Conservation (phyloP, 1,139 yeast species). For the Geotrichum restrictum region DNA sequence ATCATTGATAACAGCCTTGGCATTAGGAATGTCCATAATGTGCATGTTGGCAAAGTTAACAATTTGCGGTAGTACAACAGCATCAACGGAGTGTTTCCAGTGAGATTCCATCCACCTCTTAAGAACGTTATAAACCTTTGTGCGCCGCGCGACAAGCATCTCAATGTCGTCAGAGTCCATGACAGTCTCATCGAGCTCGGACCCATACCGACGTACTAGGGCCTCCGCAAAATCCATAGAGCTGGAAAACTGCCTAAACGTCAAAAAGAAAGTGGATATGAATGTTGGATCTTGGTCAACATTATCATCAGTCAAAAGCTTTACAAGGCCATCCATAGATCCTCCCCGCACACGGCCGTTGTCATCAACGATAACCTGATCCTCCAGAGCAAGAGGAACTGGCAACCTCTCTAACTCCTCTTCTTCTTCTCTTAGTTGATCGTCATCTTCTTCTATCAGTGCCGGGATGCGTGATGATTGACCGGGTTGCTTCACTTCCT, state of each 20-base stretch:
- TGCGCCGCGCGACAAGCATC: constrained; percentile 57
- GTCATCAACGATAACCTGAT: constrained; percentile 43
- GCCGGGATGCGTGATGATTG: constrained; percentile 2
- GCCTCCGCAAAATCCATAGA: constrained; percentile 68
- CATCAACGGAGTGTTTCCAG: constrained; percentile 69
- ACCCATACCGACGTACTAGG: constrained; percentile 62
- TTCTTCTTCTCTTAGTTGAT: not conserved
- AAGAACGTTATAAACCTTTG: constrained; percentile 62
- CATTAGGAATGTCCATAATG: constrained; percentile 26
- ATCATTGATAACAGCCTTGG: constrained; percentile 30
- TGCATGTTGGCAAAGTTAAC: constrained; percentile 69
- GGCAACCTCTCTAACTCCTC: constrained; percentile 8
- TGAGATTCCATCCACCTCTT: constrained; percentile 84
- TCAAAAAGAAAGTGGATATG: constrained; percentile 71
- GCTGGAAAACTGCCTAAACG: constrained; percentile 70
- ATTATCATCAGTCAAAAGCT: constrained; percentile 65
- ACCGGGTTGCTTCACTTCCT: not conserved
- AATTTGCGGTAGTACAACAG: constrained; percentile 58
- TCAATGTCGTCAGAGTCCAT: constrained; percentile 31
- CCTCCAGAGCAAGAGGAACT: constrained; percentile 20
- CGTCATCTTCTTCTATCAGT: constrained; percentile 9
- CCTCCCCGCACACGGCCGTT: constrained; percentile 67
- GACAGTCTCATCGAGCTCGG: constrained; percentile 39
- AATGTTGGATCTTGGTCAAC: constrained; percentile 64
- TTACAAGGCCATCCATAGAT: constrained; percentile 70